Base-by-base conservation (phyloP, 176 grass and related monocot species). In the Phyllostachys edulis region DNA sequence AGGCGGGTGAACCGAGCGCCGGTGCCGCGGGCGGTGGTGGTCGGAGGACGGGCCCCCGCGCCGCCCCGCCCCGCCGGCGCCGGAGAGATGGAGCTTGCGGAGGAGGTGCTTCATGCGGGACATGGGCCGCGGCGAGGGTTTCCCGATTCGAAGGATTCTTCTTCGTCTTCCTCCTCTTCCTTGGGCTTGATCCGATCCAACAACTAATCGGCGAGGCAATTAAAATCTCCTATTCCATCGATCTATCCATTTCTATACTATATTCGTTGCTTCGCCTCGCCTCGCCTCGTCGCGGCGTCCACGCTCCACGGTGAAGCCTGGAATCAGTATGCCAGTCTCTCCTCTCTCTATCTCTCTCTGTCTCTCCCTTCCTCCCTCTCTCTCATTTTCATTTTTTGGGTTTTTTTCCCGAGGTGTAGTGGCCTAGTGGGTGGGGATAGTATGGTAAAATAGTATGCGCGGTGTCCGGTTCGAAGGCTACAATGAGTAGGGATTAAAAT, bases 51-150 rank as follows among this genome's bases (percentile, higher is more conserved):
- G 73, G 52, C 72, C 79, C 8, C 16, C 79, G 2, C 62, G 20
- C 75, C 85, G 13, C 76, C 80, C 24, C 72, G 9, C 37, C 0
- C 44, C 46, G 20, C 76, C 79, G 39, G 76, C 89, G 11, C 89
- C 77, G 52, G 84, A 90, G 80, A 99, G 93, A 89, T 96, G 93
- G 69, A 99, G 96, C 90, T 99, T 99, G 32, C 96, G 83, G 21
- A 99, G 89, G 11, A 99, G 87, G 75, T 99, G 91, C 90, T 96
- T 99, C 96, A 99, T 98, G 63, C 89, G 89, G 60, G 96, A 92
- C 93, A 95, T 95, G 41, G 80, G 84, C 13, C 29, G 21, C 71
- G 26, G 13, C 18, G 39, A 36, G 77, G 44, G 27, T 66, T 64
- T 16, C 40, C 41, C 46, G 59, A 45, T 17, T 2, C 3, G 6